Percentiles rank a stretch among this genome's conserved stretches.
These are phyloP conservation scores for Triangularia setosa DNA, from an alignment of 2,329 filamentous ascomycete species.

Conservation along the genomic window DNA sequence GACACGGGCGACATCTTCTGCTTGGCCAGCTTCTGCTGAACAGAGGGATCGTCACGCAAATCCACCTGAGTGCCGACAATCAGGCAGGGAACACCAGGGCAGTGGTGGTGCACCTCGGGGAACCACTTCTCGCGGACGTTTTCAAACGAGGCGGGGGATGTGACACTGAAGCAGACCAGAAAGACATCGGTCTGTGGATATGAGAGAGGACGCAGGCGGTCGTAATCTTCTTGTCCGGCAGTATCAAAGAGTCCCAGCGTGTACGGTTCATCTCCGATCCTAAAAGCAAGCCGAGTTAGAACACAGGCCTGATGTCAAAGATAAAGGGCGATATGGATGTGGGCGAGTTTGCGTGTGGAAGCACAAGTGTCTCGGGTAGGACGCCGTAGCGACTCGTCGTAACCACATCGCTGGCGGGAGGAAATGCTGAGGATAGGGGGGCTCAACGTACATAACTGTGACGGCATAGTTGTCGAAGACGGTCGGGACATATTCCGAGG, in stretches of 20 bases:
- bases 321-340: constrained; percentile 10
- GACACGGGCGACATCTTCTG: constrained; percentile 94
- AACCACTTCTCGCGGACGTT: constrained; percentile 99
- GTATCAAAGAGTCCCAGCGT: constrained; percentile 97
- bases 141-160: constrained; percentile 94
- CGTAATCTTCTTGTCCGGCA: constrained; percentile 98
- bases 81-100: constrained; percentile 92
- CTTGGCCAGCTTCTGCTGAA: constrained; percentile 86
- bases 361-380: constrained; percentile 4
- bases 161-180: constrained; percentile 97
- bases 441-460: constrained; percentile 86
- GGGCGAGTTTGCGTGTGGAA: not conserved
- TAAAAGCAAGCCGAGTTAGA: constrained; percentile 37
- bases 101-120: constrained; percentile 97
- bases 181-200: constrained; percentile 99
- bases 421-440: constrained; percentile 8
- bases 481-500: constrained; percentile 98
- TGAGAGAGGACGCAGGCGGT: constrained; percentile 89
- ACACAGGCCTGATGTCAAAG: constrained; percentile 1
- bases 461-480: constrained; percentile 99
- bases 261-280: constrained; percentile 99
- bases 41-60: constrained; percentile 81
- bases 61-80: constrained; percentile 98
- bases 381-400: constrained; percentile 16
- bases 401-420: not conserved